These are phyloP conservation scores for Scleroderma citrinum DNA, from an alignment of 768 basidiomycete genomes.

Conservation along the genomic window DNA sequence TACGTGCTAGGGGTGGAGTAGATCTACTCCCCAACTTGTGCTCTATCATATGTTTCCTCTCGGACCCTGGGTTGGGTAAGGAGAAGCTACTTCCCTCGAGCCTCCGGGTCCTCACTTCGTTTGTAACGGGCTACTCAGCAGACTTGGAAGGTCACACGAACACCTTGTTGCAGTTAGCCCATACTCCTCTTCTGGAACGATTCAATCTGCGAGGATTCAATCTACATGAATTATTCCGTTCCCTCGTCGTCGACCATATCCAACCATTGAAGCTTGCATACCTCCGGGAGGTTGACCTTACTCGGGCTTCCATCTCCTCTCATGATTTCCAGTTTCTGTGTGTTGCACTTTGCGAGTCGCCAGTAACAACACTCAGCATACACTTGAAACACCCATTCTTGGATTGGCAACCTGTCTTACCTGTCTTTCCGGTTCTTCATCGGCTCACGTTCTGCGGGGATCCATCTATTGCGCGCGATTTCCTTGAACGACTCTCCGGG, in stretches of 20 bases:
- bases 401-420: background rate
- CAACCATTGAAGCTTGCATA: background rate
- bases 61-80: background rate
- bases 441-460: constrained; percentile 2
- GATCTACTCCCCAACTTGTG: constrained; percentile 3
- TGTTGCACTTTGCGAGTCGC: background rate
- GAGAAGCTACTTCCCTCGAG: constrained; percentile 4
- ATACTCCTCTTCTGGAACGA: background rate
- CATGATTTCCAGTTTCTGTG: background rate
- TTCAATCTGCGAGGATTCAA: background rate
- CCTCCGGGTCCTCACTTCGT: constrained; percentile 2
- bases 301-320: background rate
- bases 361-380: background rate
- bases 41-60: background rate
- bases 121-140: background rate
- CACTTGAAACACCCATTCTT: background rate
- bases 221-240: background rate
- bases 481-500: background rate
- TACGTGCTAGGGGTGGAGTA: background rate
- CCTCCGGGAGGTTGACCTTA: background rate
- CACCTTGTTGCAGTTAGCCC: background rate
- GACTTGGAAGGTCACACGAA: background rate
- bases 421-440: constrained; percentile 1
- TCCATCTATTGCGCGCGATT: background rate
- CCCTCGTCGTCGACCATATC: background rate